Base-by-base conservation (phyloP, 495 filamentous ascomycete genomes). In the Penicillium egyptiacum region DNA sequence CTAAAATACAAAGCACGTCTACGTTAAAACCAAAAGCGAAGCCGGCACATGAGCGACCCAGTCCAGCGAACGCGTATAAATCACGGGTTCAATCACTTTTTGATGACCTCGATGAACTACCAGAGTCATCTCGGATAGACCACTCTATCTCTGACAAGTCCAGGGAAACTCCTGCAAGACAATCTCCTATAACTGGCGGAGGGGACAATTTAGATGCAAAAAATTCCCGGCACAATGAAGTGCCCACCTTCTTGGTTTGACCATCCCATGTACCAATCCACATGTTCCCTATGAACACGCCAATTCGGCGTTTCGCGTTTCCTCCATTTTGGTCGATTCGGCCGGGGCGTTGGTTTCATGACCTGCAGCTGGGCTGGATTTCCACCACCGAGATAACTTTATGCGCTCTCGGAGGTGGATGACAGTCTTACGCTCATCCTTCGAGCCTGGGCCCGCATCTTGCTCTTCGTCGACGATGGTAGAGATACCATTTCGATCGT, bases 161-260 rank as follows among this genome's bases (percentile, higher is more conserved):
- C 61, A 55, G 17, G 35, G 49, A 47, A 20, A 35, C 60, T 49
- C 61, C 68, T 51, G 49, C 44, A 45, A 54, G 43, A 8, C 42
- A 53, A 47, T 39, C 41, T 11, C 41, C 59, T 48, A 50, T 62
- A n/a, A 50, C 40, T 11, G 50, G 31, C 45, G 63, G 40, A 8
- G 47, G 52, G 28, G 63, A 65, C 43, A 65, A 65, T 62, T 58
- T 62, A 48, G 52, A 57, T 45, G 55, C 63, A 51, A 71, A 66
- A 58, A 70, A 62, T 53, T 69, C 72, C 40, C 67, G 71, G 41
- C 70, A 75, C 42, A 75, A 72, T 40, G 70, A 79, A 57, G 75
- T 80, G 51, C 77, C 77, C 42, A 80, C 72, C 40, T 80, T 80
- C 66, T 50, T 80, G 45, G 56, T 76, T 25, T 80, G 68, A 78